Evolutionary conservation across 2,329 filamentous ascomycete genomes (phyloP).

Genomic region (Colletotrichum sojae): DNA sequence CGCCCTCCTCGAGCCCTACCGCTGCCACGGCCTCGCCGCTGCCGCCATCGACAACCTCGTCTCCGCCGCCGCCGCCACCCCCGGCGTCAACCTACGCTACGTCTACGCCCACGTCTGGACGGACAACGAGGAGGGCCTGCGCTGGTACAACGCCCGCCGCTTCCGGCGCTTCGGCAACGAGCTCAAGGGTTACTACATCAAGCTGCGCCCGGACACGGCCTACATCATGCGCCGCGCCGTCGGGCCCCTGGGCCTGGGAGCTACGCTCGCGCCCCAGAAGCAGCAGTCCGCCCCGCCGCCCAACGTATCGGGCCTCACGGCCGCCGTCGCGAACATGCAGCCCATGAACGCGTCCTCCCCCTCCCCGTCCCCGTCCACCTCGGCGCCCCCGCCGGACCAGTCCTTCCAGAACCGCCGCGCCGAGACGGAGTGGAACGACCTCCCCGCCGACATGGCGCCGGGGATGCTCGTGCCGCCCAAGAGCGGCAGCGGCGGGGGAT

Average conservation of each 20-base stretch:
- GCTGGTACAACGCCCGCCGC: constrained; percentile 73
- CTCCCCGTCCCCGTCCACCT: constrained; percentile 42
- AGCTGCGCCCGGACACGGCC: constrained; percentile 72
- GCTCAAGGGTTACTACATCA: constrained; percentile 73
- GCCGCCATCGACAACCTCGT: constrained; percentile 69
- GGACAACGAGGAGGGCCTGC: constrained; percentile 73
- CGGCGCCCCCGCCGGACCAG: constrained; percentile 47
- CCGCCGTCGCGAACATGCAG: constrained; percentile 51
- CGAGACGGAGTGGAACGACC: constrained; percentile 76
- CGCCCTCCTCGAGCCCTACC: constrained; percentile 74
- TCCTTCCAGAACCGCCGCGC: constrained; percentile 74
- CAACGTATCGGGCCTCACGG: constrained; percentile 45
- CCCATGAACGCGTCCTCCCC: constrained; percentile 35
- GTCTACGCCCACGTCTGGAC: constrained; percentile 80
- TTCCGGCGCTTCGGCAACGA: constrained; percentile 65
- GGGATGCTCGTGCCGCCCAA: constrained; percentile 45
- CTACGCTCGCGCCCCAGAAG: constrained; percentile 5
- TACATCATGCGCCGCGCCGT: constrained; percentile 69
- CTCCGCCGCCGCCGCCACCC: constrained; percentile 53
- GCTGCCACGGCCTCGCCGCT: constrained; percentile 70
- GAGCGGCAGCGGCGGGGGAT: constrained; percentile 47
- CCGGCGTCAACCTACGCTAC: constrained; percentile 55
- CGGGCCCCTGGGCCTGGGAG: constrained; percentile 44
- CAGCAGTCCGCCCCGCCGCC: constrained; percentile 31
- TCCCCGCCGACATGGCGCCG: constrained; percentile 70